phyloP scores from a whole-genome alignment of 306 rosid genomes.

The Citrullus colocynthis region DNA sequence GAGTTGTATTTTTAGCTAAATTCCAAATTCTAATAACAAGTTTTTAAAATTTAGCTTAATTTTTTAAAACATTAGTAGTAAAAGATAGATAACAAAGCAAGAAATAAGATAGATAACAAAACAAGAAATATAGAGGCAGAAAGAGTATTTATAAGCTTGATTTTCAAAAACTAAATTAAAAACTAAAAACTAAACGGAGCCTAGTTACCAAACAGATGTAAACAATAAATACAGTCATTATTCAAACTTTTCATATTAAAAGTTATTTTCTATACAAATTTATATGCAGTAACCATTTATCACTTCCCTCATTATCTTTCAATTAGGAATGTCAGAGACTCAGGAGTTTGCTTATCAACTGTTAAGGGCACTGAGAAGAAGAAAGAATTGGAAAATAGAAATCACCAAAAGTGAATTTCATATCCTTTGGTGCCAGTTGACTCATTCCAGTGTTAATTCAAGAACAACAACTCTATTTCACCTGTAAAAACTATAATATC shows the following conservation, averaged over 20 bases:
- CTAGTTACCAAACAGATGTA: too few species aligned
- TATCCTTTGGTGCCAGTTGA: constrained; percentile 42
- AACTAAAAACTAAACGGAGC: too few species aligned
- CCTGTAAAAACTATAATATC: constrained; percentile 31
- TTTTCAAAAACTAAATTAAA: too few species aligned
- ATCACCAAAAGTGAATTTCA: constrained; percentile 50
- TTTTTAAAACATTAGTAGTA: too few species aligned
- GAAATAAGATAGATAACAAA: too few species aligned
- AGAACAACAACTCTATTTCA: constrained; percentile 60
- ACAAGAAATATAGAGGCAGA: too few species aligned
- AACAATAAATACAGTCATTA: too few species aligned
- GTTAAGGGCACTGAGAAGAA: constrained; percentile 47
- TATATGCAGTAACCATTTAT: constrained; percentile 2
- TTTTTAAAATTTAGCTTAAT: too few species aligned
- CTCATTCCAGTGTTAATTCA: constrained; percentile 34
- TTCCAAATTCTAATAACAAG: too few species aligned
- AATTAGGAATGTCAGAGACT: constrained; percentile 62
- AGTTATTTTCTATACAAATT: background rate
- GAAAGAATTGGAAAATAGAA: constrained; percentile 34
- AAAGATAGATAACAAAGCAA: too few species aligned
- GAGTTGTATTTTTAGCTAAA: too few species aligned
- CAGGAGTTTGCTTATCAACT: constrained; percentile 53
- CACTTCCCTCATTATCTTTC: background rate
- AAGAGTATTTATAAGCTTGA: too few species aligned
- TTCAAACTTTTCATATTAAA: background rate